Base-by-base conservation (phyloP, 495 filamentous ascomycete genomes). In the Hypoxylon fragiforme region DNA sequence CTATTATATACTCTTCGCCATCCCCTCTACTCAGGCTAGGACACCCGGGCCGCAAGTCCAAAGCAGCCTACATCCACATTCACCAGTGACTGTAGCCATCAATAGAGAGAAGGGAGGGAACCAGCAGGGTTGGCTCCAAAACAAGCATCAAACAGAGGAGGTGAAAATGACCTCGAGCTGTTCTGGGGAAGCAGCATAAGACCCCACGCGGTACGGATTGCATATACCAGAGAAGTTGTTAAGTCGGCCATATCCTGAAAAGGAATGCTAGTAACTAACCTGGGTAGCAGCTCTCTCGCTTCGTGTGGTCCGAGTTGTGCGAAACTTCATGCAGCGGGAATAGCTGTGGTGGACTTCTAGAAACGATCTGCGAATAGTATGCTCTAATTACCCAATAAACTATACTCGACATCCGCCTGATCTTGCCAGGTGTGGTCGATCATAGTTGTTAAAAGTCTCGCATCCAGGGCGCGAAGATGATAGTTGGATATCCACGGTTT, bases 111-210 rank as follows among this genome's bases (percentile, higher is more conserved):
- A 67, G 73, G 60, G 67, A 46, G 63, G 57, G 62, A 45, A 45
- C 48, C 41, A 62, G 65, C 70, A 70, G 65, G 71, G 61, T 62
- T 65, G 38, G 51, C 60, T 66, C 67, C 70, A 72, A 76, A 71
- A 75, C 73, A 76, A 69, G 70, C 65, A 73, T 76, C 70, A 75
- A 73, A 74, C 75, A 63, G 58, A 62, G 56, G 55, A 70, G 55
- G 61, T 47, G 66, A 59, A 63, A 62, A 32, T 52, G 46, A 56
- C 58, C 58, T 62, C 48, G 46, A 62, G 44, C 3, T 62, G 43
- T 44, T 52, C 51, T 62, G 45, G 47, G 52, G 47, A 61, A 41
- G 36, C 16, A 40, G 58, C 42, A 56, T 62, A 52, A 53, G 52
- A 56, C 58, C 56, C 58, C 58, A 62, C 58, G 58, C 58, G 47